Evolutionary conservation across 2,329 filamentous ascomycete genomes (phyloP).

Genomic region (Alternaria sp.): DNA sequence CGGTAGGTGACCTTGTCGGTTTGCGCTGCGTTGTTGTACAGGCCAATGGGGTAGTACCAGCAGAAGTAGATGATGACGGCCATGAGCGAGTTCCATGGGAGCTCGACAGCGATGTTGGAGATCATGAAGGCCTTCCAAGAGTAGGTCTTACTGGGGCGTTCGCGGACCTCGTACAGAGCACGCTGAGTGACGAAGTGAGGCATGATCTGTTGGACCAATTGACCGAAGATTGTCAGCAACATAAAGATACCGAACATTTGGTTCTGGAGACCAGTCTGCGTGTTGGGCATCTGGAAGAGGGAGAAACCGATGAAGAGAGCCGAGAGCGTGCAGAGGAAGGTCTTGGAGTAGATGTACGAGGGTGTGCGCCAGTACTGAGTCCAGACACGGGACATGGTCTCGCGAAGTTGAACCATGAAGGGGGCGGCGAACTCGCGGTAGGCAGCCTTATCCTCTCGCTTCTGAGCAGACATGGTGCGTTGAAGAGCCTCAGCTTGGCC

Average conservation of each 20-base stretch:
- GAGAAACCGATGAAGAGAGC: conserved; percentile 83
- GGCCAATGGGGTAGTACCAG: conserved; percentile 87
- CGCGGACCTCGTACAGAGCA: conserved; percentile 81
- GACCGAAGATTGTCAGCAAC: conserved; percentile 78
- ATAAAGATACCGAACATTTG: conserved; percentile 89
- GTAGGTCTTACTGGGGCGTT: conserved; percentile 83
- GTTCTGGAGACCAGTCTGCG: conserved; percentile 80
- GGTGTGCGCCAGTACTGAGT: conserved; percentile 93
- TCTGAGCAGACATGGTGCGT: conserved; percentile 49
- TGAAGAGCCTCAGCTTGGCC: conserved; percentile 38
- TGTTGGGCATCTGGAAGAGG: conserved; percentile 75
- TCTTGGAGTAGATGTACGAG: conserved; percentile 86
- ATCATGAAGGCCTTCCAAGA: conserved; percentile 86
- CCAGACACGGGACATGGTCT: conserved; percentile 77
- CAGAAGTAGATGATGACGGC: conserved; percentile 77
- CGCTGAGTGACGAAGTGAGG: conserved; percentile 85
- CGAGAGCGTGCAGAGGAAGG: conserved; percentile 67
- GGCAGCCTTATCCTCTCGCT: conserved; percentile 57
- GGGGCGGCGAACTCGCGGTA: conserved; percentile 83
- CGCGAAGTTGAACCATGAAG: conserved; percentile 69
- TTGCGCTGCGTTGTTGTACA: conserved; percentile 71
- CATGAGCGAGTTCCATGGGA: conserved; percentile 83
- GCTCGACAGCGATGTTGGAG: conserved; percentile 80
- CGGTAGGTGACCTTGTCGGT: conserved; percentile 70
- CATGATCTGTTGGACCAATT: conserved; percentile 81